Conservation (phyloP, 306 rosid genomes). For the Sicyos baderoa region DNA sequence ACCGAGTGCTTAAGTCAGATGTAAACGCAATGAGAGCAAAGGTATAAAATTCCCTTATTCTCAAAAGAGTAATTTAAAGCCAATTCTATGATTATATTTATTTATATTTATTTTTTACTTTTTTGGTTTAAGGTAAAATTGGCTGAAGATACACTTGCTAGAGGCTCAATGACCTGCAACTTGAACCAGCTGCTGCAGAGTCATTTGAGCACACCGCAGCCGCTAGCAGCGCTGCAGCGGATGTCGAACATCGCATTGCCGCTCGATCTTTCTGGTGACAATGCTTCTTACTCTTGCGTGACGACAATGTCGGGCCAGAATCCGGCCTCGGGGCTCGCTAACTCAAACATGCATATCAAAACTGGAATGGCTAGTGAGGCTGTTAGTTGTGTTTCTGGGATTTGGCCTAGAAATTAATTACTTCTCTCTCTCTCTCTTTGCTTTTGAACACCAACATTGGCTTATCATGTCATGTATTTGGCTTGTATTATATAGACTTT, state of each 20-base stretch:
- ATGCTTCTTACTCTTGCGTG: constrained; percentile 33
- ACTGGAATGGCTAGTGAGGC: constrained; percentile 38
- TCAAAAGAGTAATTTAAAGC: not conserved
- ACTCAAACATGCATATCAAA: constrained; percentile 24
- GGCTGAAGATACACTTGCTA: constrained; percentile 86
- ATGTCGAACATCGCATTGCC: constrained; percentile 52
- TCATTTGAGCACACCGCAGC: constrained; percentile 42
- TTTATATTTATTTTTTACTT: not conserved
- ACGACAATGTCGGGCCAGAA: constrained; percentile 39
- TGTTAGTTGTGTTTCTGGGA: constrained; percentile 36
- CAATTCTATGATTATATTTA: not conserved
- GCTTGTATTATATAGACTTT: not conserved
- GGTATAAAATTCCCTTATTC: constrained; percentile 23
- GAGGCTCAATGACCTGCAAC: constrained; percentile 48
- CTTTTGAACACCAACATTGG: not conserved
- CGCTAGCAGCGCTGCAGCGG: constrained; percentile 26
- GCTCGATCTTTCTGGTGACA: constrained; percentile 46
- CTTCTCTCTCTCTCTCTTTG: not conserved
- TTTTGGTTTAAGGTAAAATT: constrained; percentile 58
- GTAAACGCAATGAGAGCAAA: constrained; percentile 95
- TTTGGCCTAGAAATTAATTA: constrained; percentile 29
- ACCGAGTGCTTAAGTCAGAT: constrained; percentile 66
- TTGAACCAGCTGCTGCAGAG: constrained; percentile 48
- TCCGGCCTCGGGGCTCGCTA: constrained; percentile 21
- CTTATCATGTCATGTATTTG: not conserved